A percentile compares a stretch with the other conserved stretches of the same genome.
phyloP scores from a whole-genome alignment of 169 alveolate species.

The Plasmodium reichenowi region DNA sequence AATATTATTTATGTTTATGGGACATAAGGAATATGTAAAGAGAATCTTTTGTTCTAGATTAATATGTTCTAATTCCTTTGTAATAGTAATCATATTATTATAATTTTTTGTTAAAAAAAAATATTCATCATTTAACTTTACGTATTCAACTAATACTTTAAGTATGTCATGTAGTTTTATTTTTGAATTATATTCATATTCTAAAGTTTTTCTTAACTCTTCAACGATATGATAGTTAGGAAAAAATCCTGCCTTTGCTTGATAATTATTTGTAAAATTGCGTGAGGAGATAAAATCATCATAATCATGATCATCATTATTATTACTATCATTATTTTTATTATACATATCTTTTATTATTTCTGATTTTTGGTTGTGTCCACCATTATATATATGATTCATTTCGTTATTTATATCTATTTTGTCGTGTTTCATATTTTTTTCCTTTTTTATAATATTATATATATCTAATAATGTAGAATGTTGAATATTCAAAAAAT shows the following conservation, averaged over 20 bases:
- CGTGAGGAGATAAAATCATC: background rate
- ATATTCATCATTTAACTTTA: constrained; percentile 43
- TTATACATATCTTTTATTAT: background rate
- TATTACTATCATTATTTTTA: background rate
- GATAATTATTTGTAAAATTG: background rate
- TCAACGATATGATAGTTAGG: constrained; percentile 33
- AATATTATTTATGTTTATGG: constrained; percentile 42
- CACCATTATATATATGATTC: background rate
- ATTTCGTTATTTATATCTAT: background rate
- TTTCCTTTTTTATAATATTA: background rate
- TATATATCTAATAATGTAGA: background rate
- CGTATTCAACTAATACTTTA: constrained; percentile 33
- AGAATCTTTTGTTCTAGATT: constrained; percentile 16
- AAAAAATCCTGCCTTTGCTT: constrained; percentile 37
- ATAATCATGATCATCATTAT: background rate
- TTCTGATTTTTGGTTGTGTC: background rate
- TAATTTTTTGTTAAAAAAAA: constrained; percentile 65
- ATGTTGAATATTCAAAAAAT: background rate
- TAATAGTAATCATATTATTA: constrained; percentile 50
- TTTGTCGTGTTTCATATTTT: too few relatives aligned
- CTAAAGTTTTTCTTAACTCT: constrained; percentile 24
- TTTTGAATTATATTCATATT: constrained; percentile 59
- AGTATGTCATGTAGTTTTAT: constrained; percentile 51
- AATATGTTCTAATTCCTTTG: constrained; percentile 22
- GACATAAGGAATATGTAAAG: constrained; percentile 41